phyloP scores from a whole-genome alignment of 768 basidiomycete genomes.

The Candolleomyces efflorescens region DNA sequence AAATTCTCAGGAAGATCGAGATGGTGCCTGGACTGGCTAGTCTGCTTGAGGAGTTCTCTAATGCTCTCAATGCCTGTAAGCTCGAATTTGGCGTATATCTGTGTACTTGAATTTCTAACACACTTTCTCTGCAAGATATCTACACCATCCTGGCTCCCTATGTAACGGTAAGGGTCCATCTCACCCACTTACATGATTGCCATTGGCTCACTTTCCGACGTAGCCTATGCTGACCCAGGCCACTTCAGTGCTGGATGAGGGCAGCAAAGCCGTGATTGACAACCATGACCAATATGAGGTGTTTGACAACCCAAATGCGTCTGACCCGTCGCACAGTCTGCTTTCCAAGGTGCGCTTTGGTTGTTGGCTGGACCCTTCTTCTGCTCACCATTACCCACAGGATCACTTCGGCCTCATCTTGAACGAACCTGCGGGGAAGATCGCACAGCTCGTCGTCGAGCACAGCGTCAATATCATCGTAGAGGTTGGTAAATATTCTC shows the following conservation, averaged over 20 bases:
- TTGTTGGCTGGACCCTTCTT: not conserved
- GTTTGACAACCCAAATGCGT: constrained; percentile 61
- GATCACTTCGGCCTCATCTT: constrained; percentile 71
- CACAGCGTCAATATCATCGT: constrained; percentile 59
- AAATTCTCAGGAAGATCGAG: constrained; percentile 52
- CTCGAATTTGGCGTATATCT: not conserved
- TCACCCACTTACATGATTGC: not conserved
- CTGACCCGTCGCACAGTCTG: constrained; percentile 71
- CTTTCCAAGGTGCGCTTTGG: constrained; percentile 52
- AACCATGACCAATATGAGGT: constrained; percentile 67
- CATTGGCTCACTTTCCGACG: constrained; percentile 3
- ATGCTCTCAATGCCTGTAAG: constrained; percentile 65
- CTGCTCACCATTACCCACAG: constrained; percentile 23
- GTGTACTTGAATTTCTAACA: not conserved
- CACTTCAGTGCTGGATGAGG: constrained; percentile 51
- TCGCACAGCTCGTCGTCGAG: constrained; percentile 64
- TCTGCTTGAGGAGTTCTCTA: constrained; percentile 57
- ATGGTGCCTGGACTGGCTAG: constrained; percentile 58
- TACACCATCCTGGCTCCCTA: constrained; percentile 68
- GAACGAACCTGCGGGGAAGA: constrained; percentile 73
- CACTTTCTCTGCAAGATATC: constrained; percentile 37
- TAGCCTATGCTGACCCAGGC: constrained; percentile 61
- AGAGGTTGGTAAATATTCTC: constrained; percentile 22
- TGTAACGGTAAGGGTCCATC: constrained; percentile 39
- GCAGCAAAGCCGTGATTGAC: constrained; percentile 67